phyloP scores from a whole-genome alignment of 345 rosid genomes.

The Aegle marmelos region DNA sequence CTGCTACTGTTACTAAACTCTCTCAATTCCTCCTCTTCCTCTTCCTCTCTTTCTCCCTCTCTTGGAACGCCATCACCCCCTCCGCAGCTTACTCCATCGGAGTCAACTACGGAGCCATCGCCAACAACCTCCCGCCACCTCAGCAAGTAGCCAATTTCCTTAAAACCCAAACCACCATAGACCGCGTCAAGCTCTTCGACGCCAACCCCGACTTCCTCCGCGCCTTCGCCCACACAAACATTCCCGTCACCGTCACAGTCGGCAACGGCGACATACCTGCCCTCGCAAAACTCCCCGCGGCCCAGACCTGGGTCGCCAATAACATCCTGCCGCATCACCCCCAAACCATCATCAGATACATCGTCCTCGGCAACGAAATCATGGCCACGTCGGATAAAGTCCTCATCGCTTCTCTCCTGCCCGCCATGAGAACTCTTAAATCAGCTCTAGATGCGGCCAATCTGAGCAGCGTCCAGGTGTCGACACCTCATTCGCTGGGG shows the following conservation, averaged over 20 bases:
- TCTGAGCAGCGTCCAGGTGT: conserved; percentile 42
- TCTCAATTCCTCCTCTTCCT: conserved; percentile 15
- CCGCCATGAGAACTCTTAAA: conserved; percentile 65
- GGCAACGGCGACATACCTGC: conserved; percentile 66
- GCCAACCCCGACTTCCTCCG: conserved; percentile 64
- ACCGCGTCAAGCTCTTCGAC: conserved; percentile 76
- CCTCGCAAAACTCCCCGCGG: conserved; percentile 52
- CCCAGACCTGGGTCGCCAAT: conserved; percentile 55
- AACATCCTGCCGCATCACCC: conserved; percentile 61
- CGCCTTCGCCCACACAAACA: conserved; percentile 66
- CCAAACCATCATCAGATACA: conserved; percentile 43
- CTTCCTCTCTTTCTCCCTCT: conserved; percentile 1
- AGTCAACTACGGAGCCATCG: conserved; percentile 81
- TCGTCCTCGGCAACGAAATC: conserved; percentile 76
- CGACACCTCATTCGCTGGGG: conserved; percentile 76
- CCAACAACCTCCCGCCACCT: conserved; percentile 79
- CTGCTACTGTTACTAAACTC: background rate
- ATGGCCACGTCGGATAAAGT: conserved; percentile 56
- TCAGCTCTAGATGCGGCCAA: conserved; percentile 57
- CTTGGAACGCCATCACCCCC: conserved; percentile 3
- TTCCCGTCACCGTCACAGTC: conserved; percentile 64
- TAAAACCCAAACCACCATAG: conserved; percentile 60
- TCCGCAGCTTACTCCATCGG: conserved; percentile 52
- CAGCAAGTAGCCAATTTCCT: conserved; percentile 64
- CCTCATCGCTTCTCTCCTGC: conserved; percentile 54